Percentiles rank a stretch among this genome's conserved stretches.
Conservation (phyloP, 345 rosid genomes). For the Populus euphratica region DNA sequence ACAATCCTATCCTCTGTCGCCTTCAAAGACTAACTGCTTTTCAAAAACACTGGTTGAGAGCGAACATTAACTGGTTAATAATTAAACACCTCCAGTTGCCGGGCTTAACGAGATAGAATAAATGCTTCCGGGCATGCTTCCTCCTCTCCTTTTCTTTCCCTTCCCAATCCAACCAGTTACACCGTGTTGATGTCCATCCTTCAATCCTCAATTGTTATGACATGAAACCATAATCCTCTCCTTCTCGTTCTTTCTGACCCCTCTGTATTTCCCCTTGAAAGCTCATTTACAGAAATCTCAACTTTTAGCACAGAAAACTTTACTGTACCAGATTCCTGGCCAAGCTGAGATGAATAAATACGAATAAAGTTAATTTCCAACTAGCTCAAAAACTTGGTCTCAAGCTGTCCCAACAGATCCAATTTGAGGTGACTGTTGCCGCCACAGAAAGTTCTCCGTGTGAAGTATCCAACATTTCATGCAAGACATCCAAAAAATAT, state of each 20-base stretch:
- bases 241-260: background rate
- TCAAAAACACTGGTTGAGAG: no score
- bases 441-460: background rate
- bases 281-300: background rate
- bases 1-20: no score
- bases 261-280: background rate
- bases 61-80: background rate
- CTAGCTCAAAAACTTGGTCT: slow-evolving; percentile 10
- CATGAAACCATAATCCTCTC: background rate
- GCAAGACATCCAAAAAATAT: slow-evolving; percentile 1
- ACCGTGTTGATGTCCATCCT: background rate
- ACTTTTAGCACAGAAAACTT: background rate
- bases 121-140: background rate
- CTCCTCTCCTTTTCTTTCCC: background rate
- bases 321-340: slow-evolving; percentile 3
- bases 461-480: background rate
- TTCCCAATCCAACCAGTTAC: background rate
- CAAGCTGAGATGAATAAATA: background rate
- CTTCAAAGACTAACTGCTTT: no score
- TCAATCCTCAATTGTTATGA: background rate
- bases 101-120: background rate
- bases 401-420: slow-evolving; percentile 15
- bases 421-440: background rate
- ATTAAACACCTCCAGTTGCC: background rate
- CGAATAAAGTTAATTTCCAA: background rate